These are phyloP conservation scores for Hypsizygus ulmarius DNA, from an alignment of 1,284 basidiomycete species.

Conservation along the genomic window DNA sequence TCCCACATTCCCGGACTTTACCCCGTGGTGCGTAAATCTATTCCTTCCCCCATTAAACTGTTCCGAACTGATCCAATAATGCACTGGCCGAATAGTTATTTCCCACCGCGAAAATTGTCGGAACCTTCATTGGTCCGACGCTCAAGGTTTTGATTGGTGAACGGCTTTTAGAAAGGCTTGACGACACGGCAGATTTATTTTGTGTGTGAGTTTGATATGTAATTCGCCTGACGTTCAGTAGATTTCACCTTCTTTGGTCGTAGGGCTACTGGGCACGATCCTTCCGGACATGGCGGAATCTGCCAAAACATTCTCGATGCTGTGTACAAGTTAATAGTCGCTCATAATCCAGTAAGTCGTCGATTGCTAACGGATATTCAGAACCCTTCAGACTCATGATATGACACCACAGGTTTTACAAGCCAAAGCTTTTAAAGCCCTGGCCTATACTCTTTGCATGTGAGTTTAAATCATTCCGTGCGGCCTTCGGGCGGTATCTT, in stretches of 20 bases:
- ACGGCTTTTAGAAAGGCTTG: neutral
- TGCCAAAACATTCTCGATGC: neutral
- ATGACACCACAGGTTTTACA: neutral
- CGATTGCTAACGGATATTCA: neutral
- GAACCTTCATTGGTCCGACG: neutral
- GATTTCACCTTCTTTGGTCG: neutral
- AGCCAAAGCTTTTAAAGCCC: neutral
- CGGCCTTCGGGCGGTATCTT: neutral
- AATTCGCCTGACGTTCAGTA: neutral
- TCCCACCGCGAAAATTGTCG: neutral
- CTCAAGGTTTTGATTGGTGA: neutral
- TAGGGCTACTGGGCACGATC: neutral
- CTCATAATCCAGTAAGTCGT: neutral
- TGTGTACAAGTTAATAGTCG: neutral
- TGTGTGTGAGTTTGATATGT: neutral
- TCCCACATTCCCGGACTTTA: neutral
- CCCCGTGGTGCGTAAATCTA: neutral
- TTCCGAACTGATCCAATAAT: no score
- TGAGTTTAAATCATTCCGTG: neutral
- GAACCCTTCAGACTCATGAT: neutral
- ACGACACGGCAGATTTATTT: neutral
- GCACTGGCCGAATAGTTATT: neutral
- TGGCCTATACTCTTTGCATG: neutral
- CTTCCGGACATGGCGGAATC: neutral
- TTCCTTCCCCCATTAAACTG: neutral